Conservation (phyloP, 257 asterid genomes). For the Salvia splendens region DNA sequence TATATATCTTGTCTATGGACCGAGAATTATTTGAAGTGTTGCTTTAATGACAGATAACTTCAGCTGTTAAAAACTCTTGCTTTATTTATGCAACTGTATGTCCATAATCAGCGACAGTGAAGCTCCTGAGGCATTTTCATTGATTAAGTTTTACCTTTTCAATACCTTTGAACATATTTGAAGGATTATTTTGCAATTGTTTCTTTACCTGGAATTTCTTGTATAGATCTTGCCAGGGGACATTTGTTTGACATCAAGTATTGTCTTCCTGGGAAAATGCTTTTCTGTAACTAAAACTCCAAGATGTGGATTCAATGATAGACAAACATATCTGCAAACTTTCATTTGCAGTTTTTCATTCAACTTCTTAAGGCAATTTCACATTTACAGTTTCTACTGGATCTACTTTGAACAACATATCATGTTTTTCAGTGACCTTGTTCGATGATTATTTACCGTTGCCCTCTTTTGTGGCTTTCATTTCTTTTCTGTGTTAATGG, state of each 20-base stretch:
- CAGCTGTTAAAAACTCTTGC: neutral
- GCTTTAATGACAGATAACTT: neutral
- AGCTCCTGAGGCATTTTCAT: constrained; percentile 20
- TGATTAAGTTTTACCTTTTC: neutral
- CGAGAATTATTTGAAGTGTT: neutral
- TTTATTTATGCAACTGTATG: neutral
- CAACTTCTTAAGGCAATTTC: neutral
- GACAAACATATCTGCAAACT: neutral
- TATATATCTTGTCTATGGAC: neutral
- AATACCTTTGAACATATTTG: neutral
- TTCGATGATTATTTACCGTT: constrained; percentile 4
- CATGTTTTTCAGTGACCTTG: neutral
- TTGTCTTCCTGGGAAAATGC: neutral
- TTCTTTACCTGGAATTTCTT: neutral
- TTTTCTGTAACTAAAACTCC: neutral
- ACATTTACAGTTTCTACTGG: neutral
- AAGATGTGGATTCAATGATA: neutral
- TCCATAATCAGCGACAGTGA: neutral
- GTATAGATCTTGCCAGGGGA: neutral
- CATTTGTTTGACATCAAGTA: neutral
- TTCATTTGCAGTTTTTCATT: neutral
- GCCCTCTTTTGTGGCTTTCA: neutral
- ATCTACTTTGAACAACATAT: neutral
- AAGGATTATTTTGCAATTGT: constrained; percentile 13
- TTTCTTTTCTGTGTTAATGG: neutral